phyloP scores from a whole-genome alignment of 1,139 yeast species.

The Debaryomycetaceae sp. region DNA sequence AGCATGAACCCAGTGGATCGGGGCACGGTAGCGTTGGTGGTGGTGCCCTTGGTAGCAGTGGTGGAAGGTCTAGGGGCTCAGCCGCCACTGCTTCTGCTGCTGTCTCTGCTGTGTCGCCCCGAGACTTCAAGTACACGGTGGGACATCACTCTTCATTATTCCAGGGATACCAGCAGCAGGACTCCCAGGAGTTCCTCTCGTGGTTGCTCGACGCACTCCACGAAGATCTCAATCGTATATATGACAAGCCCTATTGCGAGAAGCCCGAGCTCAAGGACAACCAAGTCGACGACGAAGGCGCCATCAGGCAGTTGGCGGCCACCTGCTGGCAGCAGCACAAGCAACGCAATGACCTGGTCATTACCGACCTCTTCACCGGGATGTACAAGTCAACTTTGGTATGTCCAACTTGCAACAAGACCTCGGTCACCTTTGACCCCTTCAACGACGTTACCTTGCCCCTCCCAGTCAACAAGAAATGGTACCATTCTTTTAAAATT shows the following conservation, averaged over 20 bases:
- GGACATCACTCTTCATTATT: slow-evolving; percentile 82
- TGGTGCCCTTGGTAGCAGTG: slow-evolving; percentile 11
- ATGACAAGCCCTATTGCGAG: slow-evolving; percentile 79
- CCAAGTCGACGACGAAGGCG: slow-evolving; percentile 50
- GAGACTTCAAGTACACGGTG: slow-evolving; percentile 72
- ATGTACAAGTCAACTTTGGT: slow-evolving; percentile 82
- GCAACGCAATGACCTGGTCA: slow-evolving; percentile 77
- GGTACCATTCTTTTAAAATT: slow-evolving; percentile 65
- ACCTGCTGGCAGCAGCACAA: slow-evolving; percentile 81
- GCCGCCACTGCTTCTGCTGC: slow-evolving; percentile 12
- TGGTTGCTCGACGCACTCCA: slow-evolving; percentile 88
- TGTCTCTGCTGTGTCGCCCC: slow-evolving; percentile 51
- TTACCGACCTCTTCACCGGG: slow-evolving; percentile 85
- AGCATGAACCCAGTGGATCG: slow-evolving; percentile 12
- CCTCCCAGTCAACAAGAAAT: slow-evolving; percentile 69
- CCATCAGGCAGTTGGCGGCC: slow-evolving; percentile 59
- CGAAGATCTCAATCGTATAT: slow-evolving; percentile 84
- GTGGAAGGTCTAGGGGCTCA: too few species aligned
- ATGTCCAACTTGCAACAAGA: slow-evolving; percentile 80
- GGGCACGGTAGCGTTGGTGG: slow-evolving; percentile 6
- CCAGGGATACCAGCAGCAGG: slow-evolving; percentile 88
- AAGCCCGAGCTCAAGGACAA: slow-evolving; percentile 76
- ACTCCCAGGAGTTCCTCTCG: slow-evolving; percentile 90
- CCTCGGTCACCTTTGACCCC: slow-evolving; percentile 91
- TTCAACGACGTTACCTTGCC: slow-evolving; percentile 89